Conservation (phyloP, 805 yeast species). For the Pichia rugopelliculosa region DNA sequence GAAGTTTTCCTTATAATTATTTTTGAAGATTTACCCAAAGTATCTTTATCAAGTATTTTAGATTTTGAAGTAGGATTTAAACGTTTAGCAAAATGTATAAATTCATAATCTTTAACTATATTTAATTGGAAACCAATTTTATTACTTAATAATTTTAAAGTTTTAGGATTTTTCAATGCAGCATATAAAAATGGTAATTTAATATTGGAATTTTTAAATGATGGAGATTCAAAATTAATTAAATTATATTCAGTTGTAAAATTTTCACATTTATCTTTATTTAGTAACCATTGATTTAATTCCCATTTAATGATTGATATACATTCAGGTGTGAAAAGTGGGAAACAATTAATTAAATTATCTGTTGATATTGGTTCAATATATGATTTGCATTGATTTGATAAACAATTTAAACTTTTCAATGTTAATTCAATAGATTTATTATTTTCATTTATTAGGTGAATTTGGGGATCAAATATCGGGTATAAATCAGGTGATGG, state of each 20-base stretch:
- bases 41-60: not conserved
- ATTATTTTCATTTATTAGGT: constrained; percentile 9
- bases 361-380: constrained; percentile 20
- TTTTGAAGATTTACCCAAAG: not conserved
- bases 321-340: constrained; percentile 39
- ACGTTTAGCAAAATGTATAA: constrained; percentile 34
- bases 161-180: constrained; percentile 49
- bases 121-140: constrained; percentile 49
- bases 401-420: constrained; percentile 11
- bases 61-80: not conserved
- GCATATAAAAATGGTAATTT: constrained; percentile 42
- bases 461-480: constrained; percentile 20
- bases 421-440: constrained; percentile 7
- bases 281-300: constrained; percentile 27
- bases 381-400: constrained; percentile 14
- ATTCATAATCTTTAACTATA: constrained; percentile 43
- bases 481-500: constrained; percentile 8
- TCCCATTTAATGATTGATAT: constrained; percentile 36
- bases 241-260: not conserved
- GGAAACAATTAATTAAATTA: constrained; percentile 27
- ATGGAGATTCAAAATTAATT: constrained; percentile 23
- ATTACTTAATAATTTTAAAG: constrained; percentile 37
- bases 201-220: constrained; percentile 17
- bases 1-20: constrained; percentile 15
- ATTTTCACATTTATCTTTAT: constrained; percentile 23